A percentile compares a stretch with the other conserved stretches of the same genome.
Evolutionary conservation across 1,284 basidiomycete species (phyloP).

Genomic region (Rhodotorula sp.): DNA sequence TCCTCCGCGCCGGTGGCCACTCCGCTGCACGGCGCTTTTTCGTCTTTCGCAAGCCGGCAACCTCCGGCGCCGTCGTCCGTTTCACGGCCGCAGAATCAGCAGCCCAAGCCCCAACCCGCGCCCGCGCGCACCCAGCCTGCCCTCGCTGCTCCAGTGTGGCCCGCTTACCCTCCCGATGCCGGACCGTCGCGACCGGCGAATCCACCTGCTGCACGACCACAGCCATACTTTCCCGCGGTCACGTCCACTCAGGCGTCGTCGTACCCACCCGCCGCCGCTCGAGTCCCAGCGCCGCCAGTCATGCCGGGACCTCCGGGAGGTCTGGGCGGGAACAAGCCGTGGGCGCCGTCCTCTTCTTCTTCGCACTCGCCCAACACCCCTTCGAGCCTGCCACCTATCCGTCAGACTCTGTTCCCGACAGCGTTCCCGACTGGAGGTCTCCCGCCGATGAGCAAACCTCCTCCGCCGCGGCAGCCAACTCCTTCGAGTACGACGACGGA

Average conservation of each 20-base stretch:
- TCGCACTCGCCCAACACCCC: background rate
- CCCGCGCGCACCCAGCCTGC: background rate
- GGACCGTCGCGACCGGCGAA: background rate
- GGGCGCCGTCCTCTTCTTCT: background rate
- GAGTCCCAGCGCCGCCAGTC: background rate
- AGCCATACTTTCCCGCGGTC: background rate
- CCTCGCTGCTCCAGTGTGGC: background rate
- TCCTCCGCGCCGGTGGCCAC: too few relatives aligned
- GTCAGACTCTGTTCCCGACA: background rate
- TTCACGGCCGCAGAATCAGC: background rate
- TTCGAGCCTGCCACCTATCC: background rate
- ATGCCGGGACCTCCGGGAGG: background rate
- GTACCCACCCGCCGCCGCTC: background rate
- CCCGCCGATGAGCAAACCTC: background rate
- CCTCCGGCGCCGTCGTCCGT: background rate
- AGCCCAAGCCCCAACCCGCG: too few relatives aligned
- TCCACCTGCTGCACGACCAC: background rate
- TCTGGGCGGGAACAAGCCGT: background rate
- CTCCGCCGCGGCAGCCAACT: too few relatives aligned
- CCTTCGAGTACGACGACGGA: too few relatives aligned
- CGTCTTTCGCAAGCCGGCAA: background rate
- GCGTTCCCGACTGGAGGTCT: constrained; percentile 1
- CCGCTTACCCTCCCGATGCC: background rate
- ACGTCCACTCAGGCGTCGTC: background rate
- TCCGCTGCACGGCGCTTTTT: too few relatives aligned